phyloP scores from a whole-genome alignment of 1,139 yeast genomes.

The Yamadazyma sp. region DNA sequence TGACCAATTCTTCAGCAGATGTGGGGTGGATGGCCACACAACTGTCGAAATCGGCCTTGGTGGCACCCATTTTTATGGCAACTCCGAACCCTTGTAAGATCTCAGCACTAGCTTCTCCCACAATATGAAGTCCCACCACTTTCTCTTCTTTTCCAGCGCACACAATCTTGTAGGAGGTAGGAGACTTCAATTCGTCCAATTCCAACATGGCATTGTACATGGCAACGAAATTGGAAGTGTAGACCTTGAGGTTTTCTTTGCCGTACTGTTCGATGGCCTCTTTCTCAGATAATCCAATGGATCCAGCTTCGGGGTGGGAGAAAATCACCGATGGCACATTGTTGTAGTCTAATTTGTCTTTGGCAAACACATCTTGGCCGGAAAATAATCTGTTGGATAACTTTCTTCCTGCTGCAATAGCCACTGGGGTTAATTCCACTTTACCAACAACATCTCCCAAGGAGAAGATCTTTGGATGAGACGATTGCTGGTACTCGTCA shows the following conservation, averaged over 20 bases:
- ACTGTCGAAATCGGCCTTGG: conserved; percentile 89
- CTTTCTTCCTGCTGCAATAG: conserved; percentile 97
- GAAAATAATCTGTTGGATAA: conserved; percentile 83
- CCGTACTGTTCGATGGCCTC: conserved; percentile 81
- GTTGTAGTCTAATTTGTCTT: conserved; percentile 74
- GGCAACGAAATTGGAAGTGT: conserved; percentile 79
- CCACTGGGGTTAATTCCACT: conserved; percentile 95
- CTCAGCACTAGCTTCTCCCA: conserved; percentile 89
- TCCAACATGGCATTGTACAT: conserved; percentile 90
- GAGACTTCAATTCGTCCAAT: conserved; percentile 68
- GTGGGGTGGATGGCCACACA: conserved; percentile 99
- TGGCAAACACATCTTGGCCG: conserved; percentile 68
- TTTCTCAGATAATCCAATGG: conserved; percentile 80
- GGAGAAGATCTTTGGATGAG: conserved; percentile 70
- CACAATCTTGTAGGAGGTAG: conserved; percentile 82
- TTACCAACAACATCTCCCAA: conserved; percentile 93
- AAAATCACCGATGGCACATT: conserved; percentile 91
- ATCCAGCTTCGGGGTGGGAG: conserved; percentile 96
- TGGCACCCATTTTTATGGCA: conserved; percentile 97
- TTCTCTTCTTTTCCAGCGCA: conserved; percentile 82
- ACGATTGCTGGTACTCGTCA: conserved; percentile 86
- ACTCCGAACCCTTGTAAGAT: conserved; percentile 98
- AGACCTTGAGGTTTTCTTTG: conserved; percentile 73
- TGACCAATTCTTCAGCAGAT: conserved; percentile 94
- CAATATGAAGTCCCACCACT: conserved; percentile 91